A percentile compares a stretch with the other conserved stretches of the same genome.
Evolutionary conservation across 2,329 filamentous ascomycete genomes (phyloP).

Genomic region (Aspergillus intermedius): DNA sequence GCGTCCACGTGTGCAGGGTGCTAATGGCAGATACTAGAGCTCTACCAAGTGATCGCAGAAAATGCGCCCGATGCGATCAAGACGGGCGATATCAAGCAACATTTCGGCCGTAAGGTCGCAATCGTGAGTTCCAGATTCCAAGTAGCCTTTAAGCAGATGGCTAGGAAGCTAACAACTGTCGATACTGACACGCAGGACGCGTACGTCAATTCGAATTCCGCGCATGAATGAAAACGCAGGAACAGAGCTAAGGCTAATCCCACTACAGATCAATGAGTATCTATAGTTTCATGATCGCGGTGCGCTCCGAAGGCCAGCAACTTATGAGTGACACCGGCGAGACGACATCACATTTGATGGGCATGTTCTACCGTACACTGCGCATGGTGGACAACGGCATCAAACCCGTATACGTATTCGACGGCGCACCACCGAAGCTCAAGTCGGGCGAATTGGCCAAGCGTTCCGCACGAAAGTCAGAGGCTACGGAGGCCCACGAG

Average conservation of each 20-base stretch:
- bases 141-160: not conserved
- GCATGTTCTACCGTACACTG: slow-evolving; percentile 97
- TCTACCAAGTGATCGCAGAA: slow-evolving; percentile 78
- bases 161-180: not conserved
- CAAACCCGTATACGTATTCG: slow-evolving; percentile 97
- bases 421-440: slow-evolving; percentile 91
- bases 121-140: slow-evolving; percentile 59
- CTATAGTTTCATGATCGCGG: slow-evolving; percentile 96
- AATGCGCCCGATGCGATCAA: slow-evolving; percentile 94
- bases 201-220: slow-evolving; percentile 30
- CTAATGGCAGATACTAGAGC: slow-evolving; percentile 41
- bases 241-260: not conserved
- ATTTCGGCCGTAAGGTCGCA: slow-evolving; percentile 96
- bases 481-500: slow-evolving; percentile 82
- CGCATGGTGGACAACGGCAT: slow-evolving; percentile 98
- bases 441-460: slow-evolving; percentile 97
- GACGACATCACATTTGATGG: slow-evolving; percentile 97
- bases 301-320: slow-evolving; percentile 93
- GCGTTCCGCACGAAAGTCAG: slow-evolving; percentile 88
- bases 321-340: slow-evolving; percentile 92
- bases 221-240: not conserved
- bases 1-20: not conserved
- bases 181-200: slow-evolving; percentile 46
- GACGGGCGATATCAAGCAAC: slow-evolving; percentile 95
- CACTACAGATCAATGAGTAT: slow-evolving; percentile 81